Evolutionary conservation across 768 basidiomycete genomes (phyloP), one percentile per base, ranked within the genome.

Genomic region (Cystofilobasidium capitatum): DNA sequence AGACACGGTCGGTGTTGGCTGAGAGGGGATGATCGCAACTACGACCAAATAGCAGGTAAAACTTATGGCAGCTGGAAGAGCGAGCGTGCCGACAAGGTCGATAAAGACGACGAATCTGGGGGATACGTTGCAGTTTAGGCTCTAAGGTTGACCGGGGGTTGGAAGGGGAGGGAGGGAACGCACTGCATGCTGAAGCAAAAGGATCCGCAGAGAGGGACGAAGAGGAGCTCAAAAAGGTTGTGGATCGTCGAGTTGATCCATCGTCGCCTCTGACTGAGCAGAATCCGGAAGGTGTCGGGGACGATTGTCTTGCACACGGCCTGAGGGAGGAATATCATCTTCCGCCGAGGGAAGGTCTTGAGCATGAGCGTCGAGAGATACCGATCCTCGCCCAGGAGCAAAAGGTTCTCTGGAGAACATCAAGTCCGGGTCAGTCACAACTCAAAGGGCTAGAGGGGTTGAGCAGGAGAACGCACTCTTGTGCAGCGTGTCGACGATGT

Each of bases 211-310:
- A 98, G 84, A 77, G 92, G 86, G 29, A 99, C 94, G 60, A 97
- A 83, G 36, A 98, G 79, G 65, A 99, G 81, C 76, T 98, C 94
- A 24, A 88, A 87, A 47, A 98, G 81, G 74, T 99, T 99, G 80
- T 99, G 96, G 49, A 98, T 86, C 0, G 94, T 99, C 65, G 93
- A 97, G 80, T 98, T 99, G 80, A 99, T 99, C 96, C 96, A 99
- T 70, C 96, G 87, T 74, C 94, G 88, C 73, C 96, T 89, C 76
- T 99, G 96, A 6, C 91, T 94, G 40, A 98, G 83, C 39, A 98
- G 81, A 17, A 98, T 84, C 39, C 85, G 80, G 84, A 98, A 98
- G 3, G 91, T 91, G 75, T 99, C 96, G 1, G 96, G 96, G 1
- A 97, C 96, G 72, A 97, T 83, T 33, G 96, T 98, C 83, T 98